These are phyloP conservation scores for Penicillium lividum DNA, from an alignment of 495 filamentous ascomycete genomes.

Conservation along the genomic window DNA sequence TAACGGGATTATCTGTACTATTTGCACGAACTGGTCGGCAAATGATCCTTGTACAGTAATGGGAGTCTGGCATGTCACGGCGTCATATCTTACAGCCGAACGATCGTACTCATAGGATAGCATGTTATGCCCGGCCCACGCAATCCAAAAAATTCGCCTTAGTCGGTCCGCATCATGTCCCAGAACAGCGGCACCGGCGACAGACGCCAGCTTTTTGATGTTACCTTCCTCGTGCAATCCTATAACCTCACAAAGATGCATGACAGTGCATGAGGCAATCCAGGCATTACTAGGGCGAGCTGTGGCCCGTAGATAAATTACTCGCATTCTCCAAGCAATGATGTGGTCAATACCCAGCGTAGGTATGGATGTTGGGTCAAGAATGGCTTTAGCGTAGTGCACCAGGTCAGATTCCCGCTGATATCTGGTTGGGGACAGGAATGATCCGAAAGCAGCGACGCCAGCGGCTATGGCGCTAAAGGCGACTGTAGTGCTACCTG, in stretches of 20 bases:
- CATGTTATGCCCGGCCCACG: constrained; percentile 36
- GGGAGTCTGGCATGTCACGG: constrained; percentile 30
- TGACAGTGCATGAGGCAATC: constrained; percentile 37
- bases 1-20: constrained; percentile 34
- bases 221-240: constrained; percentile 34
- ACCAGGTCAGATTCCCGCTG: constrained; percentile 32
- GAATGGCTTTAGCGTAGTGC: constrained; percentile 35
- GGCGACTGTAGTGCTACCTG: constrained; percentile 21
- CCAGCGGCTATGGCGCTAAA: constrained; percentile 35
- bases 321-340: constrained; percentile 35
- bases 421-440: constrained; percentile 29
- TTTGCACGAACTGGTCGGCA: constrained; percentile 32
- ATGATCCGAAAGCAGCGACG: constrained; percentile 31
- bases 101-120: constrained; percentile 36
- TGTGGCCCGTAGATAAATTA: constrained; percentile 37
- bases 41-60: constrained; percentile 22
- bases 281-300: constrained; percentile 37
- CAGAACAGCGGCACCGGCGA: constrained; percentile 20
- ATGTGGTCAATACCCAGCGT: constrained; percentile 34
- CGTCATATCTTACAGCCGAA: constrained; percentile 26
- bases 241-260: constrained; percentile 35
- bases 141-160: constrained; percentile 36
- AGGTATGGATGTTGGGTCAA: constrained; percentile 33
- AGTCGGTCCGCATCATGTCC: constrained; percentile 34
- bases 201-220: constrained; percentile 29